phyloP scores from a whole-genome alignment of 106 monocot genomes.

The Dactylorhiza incarnata region DNA sequence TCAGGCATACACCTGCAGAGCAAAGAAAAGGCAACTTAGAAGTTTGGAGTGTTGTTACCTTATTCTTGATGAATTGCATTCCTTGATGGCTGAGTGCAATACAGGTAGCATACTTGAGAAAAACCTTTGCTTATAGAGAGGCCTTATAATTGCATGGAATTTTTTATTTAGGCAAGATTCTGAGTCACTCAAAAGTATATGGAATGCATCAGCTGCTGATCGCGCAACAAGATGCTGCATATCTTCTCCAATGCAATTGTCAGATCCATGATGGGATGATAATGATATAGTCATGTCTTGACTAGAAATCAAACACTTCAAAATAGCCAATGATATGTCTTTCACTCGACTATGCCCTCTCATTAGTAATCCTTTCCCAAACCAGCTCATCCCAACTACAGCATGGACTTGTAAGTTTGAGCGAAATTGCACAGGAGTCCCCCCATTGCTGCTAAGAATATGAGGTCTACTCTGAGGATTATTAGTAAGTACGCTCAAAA shows the following conservation, averaged over 20 bases:
- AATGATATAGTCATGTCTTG: conserved; percentile 4
- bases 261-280: conserved; percentile 9
- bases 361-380: conserved; percentile 92
- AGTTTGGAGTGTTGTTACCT: conserved; percentile 22
- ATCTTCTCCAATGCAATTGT: conserved; percentile 14
- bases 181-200: conserved; percentile 76
- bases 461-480: conserved; percentile 6
- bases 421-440: background rate
- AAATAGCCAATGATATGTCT: conserved; percentile 50
- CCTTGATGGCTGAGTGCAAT: conserved; percentile 58
- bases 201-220: conserved; percentile 83
- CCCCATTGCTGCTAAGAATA: conserved; percentile 4
- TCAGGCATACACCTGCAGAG: background rate
- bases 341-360: conserved; percentile 84
- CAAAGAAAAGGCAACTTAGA: background rate
- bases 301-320: conserved; percentile 49
- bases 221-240: conserved; percentile 23
- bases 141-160: conserved; percentile 67
- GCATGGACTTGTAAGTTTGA: conserved; percentile 17
- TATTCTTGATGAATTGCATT: conserved; percentile 34
- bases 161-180: conserved; percentile 71
- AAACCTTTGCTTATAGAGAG: conserved; percentile 82
- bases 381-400: conserved; percentile 75
- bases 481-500: conserved; percentile 15
- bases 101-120: conserved; percentile 63